A percentile compares a stretch with the other conserved stretches of the same genome.
These are phyloP conservation scores for Wickerhamiella kazuoi DNA, from an alignment of 805 yeast species.

Conservation along the genomic window DNA sequence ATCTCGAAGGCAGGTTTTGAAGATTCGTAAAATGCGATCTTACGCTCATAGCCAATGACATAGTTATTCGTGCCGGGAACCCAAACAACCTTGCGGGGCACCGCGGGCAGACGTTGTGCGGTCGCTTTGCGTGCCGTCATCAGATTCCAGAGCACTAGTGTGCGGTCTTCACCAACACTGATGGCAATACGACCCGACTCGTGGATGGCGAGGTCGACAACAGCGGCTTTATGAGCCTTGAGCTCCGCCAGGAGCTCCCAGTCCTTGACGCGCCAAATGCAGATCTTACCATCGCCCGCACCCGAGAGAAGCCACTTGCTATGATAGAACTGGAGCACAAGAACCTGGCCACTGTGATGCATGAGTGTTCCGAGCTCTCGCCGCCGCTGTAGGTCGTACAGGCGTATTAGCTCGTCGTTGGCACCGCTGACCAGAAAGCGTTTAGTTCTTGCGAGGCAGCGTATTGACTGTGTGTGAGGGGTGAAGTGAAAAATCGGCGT, in stretches of 20 bases:
- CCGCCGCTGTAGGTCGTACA: conserved; percentile 84
- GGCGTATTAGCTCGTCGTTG: conserved; percentile 87
- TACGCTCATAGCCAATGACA: conserved; percentile 54
- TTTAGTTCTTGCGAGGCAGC: conserved; percentile 64
- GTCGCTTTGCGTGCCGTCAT: conserved; percentile 96
- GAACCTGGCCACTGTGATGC: conserved; percentile 78
- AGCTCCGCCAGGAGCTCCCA: conserved; percentile 85
- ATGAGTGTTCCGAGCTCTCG: conserved; percentile 82
- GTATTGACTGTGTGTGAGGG: conserved; percentile 79
- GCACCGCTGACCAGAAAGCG: conserved; percentile 85
- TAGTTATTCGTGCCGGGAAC: conserved; percentile 48
- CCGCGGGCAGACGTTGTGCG: conserved; percentile 31
- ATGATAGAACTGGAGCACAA: conserved; percentile 43
- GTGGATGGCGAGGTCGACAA: conserved; percentile 76
- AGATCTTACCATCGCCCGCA: conserved; percentile 75
- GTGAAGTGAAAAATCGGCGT: conserved; percentile 92
- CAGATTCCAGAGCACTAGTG: conserved; percentile 80
- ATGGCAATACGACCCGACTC: conserved; percentile 81
- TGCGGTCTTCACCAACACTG: conserved; percentile 70
- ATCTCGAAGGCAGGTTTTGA: conserved; percentile 38
- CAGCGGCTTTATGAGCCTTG: conserved; percentile 74
- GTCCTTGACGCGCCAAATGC: conserved; percentile 89
- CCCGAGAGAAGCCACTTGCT: conserved; percentile 77
- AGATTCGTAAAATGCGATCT: conserved; percentile 48
- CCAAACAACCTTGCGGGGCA: conserved; percentile 31